These are phyloP conservation scores for Aphanomyces stellatus DNA, from an alignment of 352 stramenopile species.

Conservation along the genomic window DNA sequence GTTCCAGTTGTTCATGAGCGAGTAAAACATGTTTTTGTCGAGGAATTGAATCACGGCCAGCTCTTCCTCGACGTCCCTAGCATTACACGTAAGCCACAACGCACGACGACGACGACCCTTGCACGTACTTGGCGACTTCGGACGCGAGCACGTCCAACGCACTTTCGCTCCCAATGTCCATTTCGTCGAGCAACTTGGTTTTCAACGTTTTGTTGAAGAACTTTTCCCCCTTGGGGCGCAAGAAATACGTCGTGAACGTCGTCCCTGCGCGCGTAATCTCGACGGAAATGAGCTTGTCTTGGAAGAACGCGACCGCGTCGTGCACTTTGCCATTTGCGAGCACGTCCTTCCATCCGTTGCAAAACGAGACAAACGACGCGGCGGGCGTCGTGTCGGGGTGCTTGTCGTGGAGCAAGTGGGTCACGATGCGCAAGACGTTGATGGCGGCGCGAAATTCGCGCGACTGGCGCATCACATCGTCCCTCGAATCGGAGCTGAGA, in stretches of 20 bases:
- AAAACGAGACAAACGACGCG: not conserved
- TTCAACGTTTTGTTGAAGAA: conserved; percentile 9
- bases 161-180: conserved; percentile 12
- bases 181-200: not conserved
- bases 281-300: conserved; percentile 14
- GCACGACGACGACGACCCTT: not conserved
- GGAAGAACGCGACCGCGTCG: conserved; percentile 6
- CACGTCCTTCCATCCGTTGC: not conserved
- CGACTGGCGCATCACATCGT: not conserved
- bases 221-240: not conserved
- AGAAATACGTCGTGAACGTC: conserved; percentile 17
- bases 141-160: conserved; percentile 19
- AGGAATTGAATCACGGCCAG: conserved; percentile 14
- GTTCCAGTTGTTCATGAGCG: conserved; percentile 15
- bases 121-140: conserved; percentile 12
- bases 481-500: not conserved
- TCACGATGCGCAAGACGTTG: conserved; percentile 17
- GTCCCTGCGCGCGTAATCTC: not conserved
- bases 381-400: not conserved
- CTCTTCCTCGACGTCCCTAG: conserved; percentile 18
- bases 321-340: conserved; percentile 6
- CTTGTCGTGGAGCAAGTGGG: conserved; percentile 8
- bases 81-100: not conserved
- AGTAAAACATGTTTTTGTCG: conserved; percentile 15
- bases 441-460: conserved; percentile 6